Evolutionary conservation across 306 rosid species (phyloP), one percentile per base, ranked within the genome.

Genomic region (Macrotyloma uniflorum): DNA sequence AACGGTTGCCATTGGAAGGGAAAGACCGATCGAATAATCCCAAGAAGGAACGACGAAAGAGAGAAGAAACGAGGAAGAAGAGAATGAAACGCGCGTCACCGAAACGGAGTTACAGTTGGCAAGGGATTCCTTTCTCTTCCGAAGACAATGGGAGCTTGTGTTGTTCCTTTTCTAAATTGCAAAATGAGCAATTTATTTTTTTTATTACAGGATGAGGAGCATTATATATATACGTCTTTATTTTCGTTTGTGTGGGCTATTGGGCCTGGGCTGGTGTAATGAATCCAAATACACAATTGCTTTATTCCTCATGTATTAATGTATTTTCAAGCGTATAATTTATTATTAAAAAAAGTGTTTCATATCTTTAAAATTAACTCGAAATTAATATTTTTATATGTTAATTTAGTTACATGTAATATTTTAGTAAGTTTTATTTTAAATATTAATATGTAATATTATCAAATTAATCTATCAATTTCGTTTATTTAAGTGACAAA

Each of bases 1-100:
- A 0, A 51, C 4, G 24, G 92, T 80, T 65, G 91, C 92, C 97
- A 93, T 91, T 70, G 77, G 42, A 36, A 64, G 10, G 5, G 28
- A 72, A 73, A 28, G 67, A 61, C 47, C 42, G 35, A 58, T 14
- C 9, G 67, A 46, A 1, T 2, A 13, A 40, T 49, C 47, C 23
- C 61, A 19, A 22, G 43, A 38, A 9, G 12, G 43, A 35, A 35
- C 2, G 43, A 38, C 12, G 13, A 38, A 38, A 47, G 9, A 26
- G 26, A 8, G 64, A 50, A n/a, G 9, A 6, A n/a, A n/a, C 5
- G 28, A 4, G 3, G 9, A 57, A 57, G 8, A n/a, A 18, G n/a
- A 51, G 68, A 62, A 67, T 51, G 74, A 26, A 30, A 59, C 51
- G 33, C 12, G 82, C 64, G 63, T 14, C 10, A 55, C 11, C 36